phyloP scores from a whole-genome alignment of 202 grass and related monocot genomes.

The Setaria viridis region DNA sequence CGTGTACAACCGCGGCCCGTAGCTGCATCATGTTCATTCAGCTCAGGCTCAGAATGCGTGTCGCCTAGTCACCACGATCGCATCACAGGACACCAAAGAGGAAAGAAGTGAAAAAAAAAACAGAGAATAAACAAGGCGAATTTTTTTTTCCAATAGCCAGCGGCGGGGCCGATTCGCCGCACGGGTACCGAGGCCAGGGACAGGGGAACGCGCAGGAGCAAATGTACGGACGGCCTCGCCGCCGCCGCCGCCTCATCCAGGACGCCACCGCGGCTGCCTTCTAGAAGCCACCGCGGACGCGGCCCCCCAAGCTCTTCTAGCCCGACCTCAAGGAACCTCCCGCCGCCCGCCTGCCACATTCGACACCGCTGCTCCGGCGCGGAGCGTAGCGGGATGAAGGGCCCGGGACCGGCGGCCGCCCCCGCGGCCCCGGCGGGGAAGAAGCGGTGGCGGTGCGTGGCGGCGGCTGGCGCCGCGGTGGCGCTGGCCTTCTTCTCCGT shows the following conservation, averaged over 20 bases:
- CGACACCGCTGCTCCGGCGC: background rate
- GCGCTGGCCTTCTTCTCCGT: constrained; percentile 67
- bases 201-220: background rate
- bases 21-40: no score
- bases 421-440: constrained; percentile 39
- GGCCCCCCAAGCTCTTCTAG: background rate
- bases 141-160: background rate
- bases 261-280: background rate
- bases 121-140: background rate
- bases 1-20: no score
- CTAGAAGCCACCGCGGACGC: background rate
- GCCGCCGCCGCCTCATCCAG: background rate
- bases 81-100: background rate
- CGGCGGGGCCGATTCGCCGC: constrained; percentile 17
- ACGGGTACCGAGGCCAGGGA: constrained; percentile 1
- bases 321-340: background rate
- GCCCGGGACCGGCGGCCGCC: constrained; percentile 18
- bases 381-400: constrained; percentile 41
- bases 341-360: background rate
- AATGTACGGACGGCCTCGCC: constrained; percentile 8
- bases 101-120: background rate
- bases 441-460: constrained; percentile 59
- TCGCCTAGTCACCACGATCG: background rate
- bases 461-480: constrained; percentile 51
- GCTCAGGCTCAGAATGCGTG: no score